Percentiles rank a stretch among this genome's conserved stretches.
Evolutionary conservation across 1,284 basidiomycete species (phyloP).

Genomic region (Cryptococcus hybrid): DNA sequence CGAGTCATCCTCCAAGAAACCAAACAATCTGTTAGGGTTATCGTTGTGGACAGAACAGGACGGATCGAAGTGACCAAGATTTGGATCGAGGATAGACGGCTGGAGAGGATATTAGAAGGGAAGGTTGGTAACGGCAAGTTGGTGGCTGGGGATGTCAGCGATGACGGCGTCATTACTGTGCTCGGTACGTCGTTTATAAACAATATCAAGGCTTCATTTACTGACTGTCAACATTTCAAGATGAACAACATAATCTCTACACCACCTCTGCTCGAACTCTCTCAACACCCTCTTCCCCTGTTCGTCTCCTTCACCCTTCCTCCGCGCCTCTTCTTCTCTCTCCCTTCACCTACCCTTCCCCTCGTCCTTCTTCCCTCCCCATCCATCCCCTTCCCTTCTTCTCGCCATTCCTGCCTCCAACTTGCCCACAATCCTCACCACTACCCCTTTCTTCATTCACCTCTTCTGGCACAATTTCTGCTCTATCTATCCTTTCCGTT

Average conservation of each 20-base stretch:
- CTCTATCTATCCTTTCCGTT: constrained; percentile 22
- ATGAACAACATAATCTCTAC: constrained; percentile 8
- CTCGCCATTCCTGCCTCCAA: constrained; percentile 27
- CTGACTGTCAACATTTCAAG: constrained; percentile 1
- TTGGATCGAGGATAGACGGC: constrained; percentile 2
- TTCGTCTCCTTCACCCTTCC: constrained; percentile 8
- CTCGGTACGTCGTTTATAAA: constrained; percentile 18
- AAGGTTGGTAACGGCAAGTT: constrained; percentile 9
- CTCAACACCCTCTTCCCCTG: constrained; percentile 5
- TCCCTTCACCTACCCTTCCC: constrained; percentile 17
- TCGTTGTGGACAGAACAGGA: constrained; percentile 15
- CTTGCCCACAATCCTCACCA: constrained; percentile 29
- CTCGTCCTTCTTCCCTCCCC: constrained; percentile 19
- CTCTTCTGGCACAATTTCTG: constrained; percentile 20
- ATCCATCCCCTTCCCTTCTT: constrained; percentile 28
- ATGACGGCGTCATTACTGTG: constrained; percentile 30
- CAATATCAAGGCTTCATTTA: neutral
- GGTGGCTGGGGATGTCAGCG: constrained; percentile 22
- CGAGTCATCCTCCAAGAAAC: constrained; percentile 3
- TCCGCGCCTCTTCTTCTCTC: constrained; percentile 22
- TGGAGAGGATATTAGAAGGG: constrained; percentile 13
- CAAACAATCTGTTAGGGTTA: constrained; percentile 3
- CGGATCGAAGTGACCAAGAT: constrained; percentile 7
- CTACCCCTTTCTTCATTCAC: constrained; percentile 23
- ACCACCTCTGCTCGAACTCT: constrained; percentile 5